phyloP scores from a whole-genome alignment of 371 early-diverging fungal genomes.

The Rhizomucor miehei region DNA sequence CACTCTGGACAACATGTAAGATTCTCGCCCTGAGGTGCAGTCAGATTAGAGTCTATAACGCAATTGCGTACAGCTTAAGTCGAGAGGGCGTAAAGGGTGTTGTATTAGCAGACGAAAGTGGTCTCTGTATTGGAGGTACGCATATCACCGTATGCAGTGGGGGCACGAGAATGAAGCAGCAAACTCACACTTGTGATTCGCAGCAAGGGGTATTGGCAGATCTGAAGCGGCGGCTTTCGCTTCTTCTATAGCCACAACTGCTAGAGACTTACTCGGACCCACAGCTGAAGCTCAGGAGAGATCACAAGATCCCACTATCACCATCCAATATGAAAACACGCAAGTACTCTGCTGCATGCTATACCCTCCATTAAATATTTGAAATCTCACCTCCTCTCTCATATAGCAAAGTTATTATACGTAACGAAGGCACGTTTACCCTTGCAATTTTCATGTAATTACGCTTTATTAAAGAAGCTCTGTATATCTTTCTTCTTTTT shows the following conservation, averaged over 20 bases:
- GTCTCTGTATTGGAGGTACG: conserved; percentile 46
- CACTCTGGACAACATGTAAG: conserved; percentile 28
- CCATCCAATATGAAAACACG: conserved; percentile 42
- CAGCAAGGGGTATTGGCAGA: conserved; percentile 42
- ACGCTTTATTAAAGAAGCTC: neutral
- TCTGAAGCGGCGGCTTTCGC: conserved; percentile 37
- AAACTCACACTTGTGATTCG: neutral
- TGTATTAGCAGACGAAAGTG: conserved; percentile 41
- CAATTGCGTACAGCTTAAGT: conserved; percentile 20
- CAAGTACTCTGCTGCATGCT: too few species aligned
- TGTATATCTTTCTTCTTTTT: neutral
- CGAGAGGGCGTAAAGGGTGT: conserved; percentile 50
- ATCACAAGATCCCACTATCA: conserved; percentile 40
- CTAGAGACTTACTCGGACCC: conserved; percentile 20
- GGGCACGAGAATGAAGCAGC: neutral
- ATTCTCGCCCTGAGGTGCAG: too few species aligned
- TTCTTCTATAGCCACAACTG: conserved; percentile 37
- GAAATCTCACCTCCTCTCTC: conserved; percentile 15
- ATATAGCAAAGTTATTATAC: conserved; percentile 39
- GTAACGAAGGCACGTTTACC: conserved; percentile 43
- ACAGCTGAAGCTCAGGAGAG: conserved; percentile 25
- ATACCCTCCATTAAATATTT: too few species aligned
- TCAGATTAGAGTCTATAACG: too few species aligned
- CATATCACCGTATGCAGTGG: neutral
- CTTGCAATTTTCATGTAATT: conserved; percentile 41